phyloP scores from a whole-genome alignment of 148 eudicot genomes.

The Fagopyrum esculentum region DNA sequence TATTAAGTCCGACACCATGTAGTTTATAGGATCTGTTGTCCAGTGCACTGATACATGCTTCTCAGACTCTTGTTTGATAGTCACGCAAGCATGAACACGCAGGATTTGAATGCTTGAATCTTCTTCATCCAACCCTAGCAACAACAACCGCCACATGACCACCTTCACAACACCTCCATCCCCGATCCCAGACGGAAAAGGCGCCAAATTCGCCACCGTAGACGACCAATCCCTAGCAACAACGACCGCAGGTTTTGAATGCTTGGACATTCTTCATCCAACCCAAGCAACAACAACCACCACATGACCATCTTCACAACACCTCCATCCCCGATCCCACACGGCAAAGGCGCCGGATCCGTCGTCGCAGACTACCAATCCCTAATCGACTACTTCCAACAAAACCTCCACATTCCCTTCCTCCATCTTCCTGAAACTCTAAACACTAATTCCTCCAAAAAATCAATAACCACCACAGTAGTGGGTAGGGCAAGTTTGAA shows the following conservation, averaged over 20 bases:
- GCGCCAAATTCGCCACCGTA: too few species aligned
- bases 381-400: slow-evolving; percentile 36
- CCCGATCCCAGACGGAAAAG: too few species aligned
- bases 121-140: slow-evolving; percentile 35
- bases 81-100: slow-evolving; percentile 64
- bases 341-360: slow-evolving; percentile 49
- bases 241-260: too few species aligned
- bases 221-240: too few species aligned
- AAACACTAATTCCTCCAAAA: not conserved
- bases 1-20: slow-evolving; percentile 89
- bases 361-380: slow-evolving; percentile 28
- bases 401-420: slow-evolving; percentile 43
- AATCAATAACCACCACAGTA: not conserved
- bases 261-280: too few species aligned
- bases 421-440: slow-evolving; percentile 43
- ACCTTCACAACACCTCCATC: too few species aligned
- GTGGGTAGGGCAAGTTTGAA: too few species aligned
- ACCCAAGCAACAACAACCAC: not conserved
- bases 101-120: slow-evolving; percentile 51
- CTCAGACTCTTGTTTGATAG: slow-evolving; percentile 69
- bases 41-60: slow-evolving; percentile 80
- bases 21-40: slow-evolving; percentile 80
- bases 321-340: slow-evolving; percentile 75
- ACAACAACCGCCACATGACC: too few species aligned
- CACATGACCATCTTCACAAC: slow-evolving; percentile 16